Evolutionary conservation across 208 protist genomes (phyloP).

Genomic region (Polymyxa betae): DNA sequence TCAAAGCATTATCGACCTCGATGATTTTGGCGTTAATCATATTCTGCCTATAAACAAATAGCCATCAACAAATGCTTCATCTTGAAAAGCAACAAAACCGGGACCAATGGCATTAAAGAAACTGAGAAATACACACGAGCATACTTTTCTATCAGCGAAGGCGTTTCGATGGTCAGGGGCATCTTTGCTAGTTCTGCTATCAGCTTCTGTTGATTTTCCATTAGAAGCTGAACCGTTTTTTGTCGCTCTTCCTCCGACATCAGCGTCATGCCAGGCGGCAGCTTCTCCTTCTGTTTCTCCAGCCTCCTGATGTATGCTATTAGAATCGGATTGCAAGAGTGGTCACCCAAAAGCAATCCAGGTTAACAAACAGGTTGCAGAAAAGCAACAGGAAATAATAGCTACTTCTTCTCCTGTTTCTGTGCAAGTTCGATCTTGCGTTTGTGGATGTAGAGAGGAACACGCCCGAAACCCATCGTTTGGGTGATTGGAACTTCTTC

Average conservation of each 20-base stretch:
- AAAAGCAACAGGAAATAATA: too few relatives aligned
- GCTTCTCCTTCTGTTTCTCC: constrained; percentile 24
- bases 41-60: too few relatives aligned
- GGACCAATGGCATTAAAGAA: not conserved
- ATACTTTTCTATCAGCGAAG: constrained; percentile 45
- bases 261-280: constrained; percentile 23
- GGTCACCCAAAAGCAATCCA: too few relatives aligned
- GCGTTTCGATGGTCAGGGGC: constrained; percentile 36
- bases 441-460: constrained; percentile 48
- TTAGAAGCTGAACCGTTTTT: not conserved
- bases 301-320: not conserved
- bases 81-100: too few relatives aligned
- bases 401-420: constrained; percentile 32
- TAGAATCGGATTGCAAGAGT: not conserved
- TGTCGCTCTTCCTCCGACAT: constrained; percentile 52
- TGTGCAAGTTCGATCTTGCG: constrained; percentile 13
- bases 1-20: constrained; percentile 1
- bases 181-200: constrained; percentile 35
- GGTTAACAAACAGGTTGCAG: too few relatives aligned
- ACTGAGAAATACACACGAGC: not conserved
- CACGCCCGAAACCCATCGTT: not conserved
- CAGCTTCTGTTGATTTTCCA: constrained; percentile 51
- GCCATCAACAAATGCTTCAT: too few relatives aligned
- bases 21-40: constrained; percentile 17
- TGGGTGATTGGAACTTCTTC: not conserved